Conservation (phyloP, 2,329 filamentous ascomycete genomes). For the Alternaria hordeiaustralica region DNA sequence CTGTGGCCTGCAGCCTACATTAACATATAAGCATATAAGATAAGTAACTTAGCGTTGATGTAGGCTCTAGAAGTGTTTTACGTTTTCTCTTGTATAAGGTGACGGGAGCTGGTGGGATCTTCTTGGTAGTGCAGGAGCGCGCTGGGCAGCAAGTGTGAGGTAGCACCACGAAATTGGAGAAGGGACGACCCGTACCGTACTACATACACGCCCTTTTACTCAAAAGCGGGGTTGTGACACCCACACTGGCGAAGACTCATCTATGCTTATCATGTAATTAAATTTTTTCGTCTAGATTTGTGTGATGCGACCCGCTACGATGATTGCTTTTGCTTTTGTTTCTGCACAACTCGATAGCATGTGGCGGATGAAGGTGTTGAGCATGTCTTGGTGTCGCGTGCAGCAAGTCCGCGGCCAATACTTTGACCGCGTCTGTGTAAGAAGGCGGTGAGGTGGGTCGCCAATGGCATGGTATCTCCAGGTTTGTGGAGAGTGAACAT, state of each 20-base stretch:
- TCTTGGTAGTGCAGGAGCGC: background rate
- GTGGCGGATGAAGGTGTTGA: background rate
- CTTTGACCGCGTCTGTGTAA: background rate
- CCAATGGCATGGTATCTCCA: constrained; percentile 10
- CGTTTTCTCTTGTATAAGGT: background rate
- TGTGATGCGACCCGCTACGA: background rate
- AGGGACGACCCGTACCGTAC: constrained; percentile 1
- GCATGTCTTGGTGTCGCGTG: background rate
- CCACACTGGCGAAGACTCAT: background rate
- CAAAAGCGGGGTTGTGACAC: background rate
- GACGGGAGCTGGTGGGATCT: background rate
- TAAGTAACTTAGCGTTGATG: background rate
- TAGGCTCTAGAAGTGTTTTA: background rate
- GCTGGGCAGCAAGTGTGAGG: background rate
- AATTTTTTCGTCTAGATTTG: background rate
- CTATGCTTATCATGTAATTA: background rate
- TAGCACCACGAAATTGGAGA: background rate
- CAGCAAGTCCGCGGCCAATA: background rate
- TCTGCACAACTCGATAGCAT: background rate
- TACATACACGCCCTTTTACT: background rate
- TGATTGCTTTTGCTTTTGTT: background rate
- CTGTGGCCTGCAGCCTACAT: background rate
- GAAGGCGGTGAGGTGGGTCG: constrained; percentile 1
- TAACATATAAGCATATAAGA: background rate
- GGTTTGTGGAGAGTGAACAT: constrained; percentile 14